Base-by-base conservation (phyloP, 139 green algal genomes). In the Coccomyxa sp. region DNA sequence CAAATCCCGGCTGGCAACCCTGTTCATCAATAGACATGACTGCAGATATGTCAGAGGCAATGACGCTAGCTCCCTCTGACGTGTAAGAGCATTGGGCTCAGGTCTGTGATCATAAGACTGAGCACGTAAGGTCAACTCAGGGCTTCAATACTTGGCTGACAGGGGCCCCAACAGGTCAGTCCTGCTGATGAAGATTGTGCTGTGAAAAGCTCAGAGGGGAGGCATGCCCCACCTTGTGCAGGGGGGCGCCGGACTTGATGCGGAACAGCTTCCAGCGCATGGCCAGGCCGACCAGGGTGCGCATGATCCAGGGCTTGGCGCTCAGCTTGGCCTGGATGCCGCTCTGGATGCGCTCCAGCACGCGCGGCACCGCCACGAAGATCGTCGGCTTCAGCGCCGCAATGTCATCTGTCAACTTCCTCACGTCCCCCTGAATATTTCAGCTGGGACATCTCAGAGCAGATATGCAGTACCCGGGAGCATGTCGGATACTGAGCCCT, bases 331-430 rank as follows among this genome's bases (percentile, higher is more conserved):
- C 76, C 70, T 79, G 37, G 27, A 90, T 81, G 40, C 87, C 88
- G 16, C 81, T 74, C 71, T 87, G 87, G 54, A 96, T 89, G 24
- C 92, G 83, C 69, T 97, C 91, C 78, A 94, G 89, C 76, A 96
- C 89, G 44, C 92, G 88, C 16, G 92, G 92, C 69, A 97, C 92
- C 38, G 79, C 77, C 50, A 74, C 39, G 81, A 96, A 95, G 29
- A 93, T 73, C 8, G 89, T 95, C 41, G 92, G 92, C 75, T 86
- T 86, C 55, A 96, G 81, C n/a, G 79, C 87, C 16, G 76, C 78
- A 22, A 96, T 83, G 82, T 96, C 92, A 9, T 96, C 91, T 41
- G 88, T 80, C 68, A 96, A 76, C 82, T 87, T 81, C 75, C 88
- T 90, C 35, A 97, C 82, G 83, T 97, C 89, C 39, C 93, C 92